These are phyloP conservation scores for Domatiomyces catenatus DNA, from an alignment of 2,329 filamentous ascomycete genomes.

Conservation along the genomic window DNA sequence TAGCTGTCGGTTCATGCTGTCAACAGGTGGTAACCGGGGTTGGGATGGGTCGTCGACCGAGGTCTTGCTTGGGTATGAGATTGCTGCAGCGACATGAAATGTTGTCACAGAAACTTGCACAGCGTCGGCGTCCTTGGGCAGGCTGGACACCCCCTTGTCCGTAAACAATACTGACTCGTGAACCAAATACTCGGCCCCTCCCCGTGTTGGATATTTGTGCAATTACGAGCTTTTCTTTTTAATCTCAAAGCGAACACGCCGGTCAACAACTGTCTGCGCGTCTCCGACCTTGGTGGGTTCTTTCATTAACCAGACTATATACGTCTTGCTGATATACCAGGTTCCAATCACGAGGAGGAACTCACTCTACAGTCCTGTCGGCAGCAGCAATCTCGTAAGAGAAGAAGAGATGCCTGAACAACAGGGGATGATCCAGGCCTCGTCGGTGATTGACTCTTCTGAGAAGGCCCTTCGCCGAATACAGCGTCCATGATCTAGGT, in stretches of 20 bases:
- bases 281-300: background rate
- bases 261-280: background rate
- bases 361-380: background rate
- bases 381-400: background rate
- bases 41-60: constrained; percentile 90
- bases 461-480: constrained; percentile 6
- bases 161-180: too few relatives aligned
- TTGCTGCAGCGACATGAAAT: constrained; percentile 34
- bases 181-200: background rate
- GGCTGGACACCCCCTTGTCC: background rate
- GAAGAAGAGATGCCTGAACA: background rate
- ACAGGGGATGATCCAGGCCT: constrained; percentile 7
- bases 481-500: constrained; percentile 4
- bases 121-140: background rate
- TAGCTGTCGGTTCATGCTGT: constrained; percentile 79
- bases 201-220: background rate
- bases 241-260: background rate
- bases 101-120: background rate
- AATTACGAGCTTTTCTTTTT: background rate
- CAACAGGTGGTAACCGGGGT: constrained; percentile 76
- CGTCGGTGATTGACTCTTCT: constrained; percentile 1
- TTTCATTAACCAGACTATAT: background rate
- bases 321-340: background rate
- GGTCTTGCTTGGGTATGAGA: constrained; percentile 88
- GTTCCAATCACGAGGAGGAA: background rate